Evolutionary conservation across 1,284 basidiomycete species (phyloP).

Genomic region (Sporisorium graminicola): DNA sequence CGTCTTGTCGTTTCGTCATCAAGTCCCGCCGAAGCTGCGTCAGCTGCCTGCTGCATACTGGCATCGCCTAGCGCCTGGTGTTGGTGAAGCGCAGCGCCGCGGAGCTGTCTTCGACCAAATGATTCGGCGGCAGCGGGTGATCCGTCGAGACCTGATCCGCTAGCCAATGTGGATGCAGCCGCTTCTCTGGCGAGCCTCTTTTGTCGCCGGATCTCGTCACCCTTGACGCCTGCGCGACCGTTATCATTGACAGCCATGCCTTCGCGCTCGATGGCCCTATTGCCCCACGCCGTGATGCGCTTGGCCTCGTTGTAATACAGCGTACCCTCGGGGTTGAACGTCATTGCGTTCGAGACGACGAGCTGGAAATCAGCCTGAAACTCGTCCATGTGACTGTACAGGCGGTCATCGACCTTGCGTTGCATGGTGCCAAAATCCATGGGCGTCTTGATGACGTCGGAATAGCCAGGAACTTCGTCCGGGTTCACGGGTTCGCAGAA

Average conservation of each 20-base stretch:
- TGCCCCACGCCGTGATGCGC: conserved; percentile 59
- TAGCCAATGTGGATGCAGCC: conserved; percentile 9
- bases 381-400: conserved; percentile 55
- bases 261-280: conserved; percentile 60
- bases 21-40: neutral
- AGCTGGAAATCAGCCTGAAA: conserved; percentile 64
- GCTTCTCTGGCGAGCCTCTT: conserved; percentile 36
- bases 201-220: conserved; percentile 34
- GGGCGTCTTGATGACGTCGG: conserved; percentile 78
- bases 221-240: conserved; percentile 41
- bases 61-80: conserved; percentile 14
- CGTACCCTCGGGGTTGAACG: conserved; percentile 64
- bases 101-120: conserved; percentile 26
- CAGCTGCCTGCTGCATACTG: conserved; percentile 6
- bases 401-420: conserved; percentile 49
- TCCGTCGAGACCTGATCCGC: neutral
- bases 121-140: conserved; percentile 1
- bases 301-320: conserved; percentile 65
- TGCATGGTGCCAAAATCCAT: conserved; percentile 88
- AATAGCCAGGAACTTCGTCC: conserved; percentile 78
- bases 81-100: conserved; percentile 15
- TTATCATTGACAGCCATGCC: conserved; percentile 59
- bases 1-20: conserved; percentile 23
- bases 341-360: conserved; percentile 62
- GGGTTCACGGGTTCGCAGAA: conserved; percentile 80